Evolutionary conservation across 2,329 filamentous ascomycete species (phyloP).

Genomic region (Colletotrichum sp.): DNA sequence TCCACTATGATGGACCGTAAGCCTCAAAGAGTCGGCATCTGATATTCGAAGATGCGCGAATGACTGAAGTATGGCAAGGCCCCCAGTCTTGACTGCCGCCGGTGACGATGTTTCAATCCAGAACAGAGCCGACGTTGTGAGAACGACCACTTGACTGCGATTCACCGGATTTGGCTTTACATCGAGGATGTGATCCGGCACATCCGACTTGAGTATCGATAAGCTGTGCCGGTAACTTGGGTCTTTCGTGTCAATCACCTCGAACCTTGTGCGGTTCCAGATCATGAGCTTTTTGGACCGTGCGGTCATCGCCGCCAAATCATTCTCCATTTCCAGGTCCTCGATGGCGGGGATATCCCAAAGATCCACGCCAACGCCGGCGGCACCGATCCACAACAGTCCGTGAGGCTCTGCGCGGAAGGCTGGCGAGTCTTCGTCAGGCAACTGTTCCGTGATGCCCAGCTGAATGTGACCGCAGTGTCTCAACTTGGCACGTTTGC

Average conservation of each 20-base stretch:
- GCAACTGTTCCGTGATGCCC: slow-evolving; percentile 40
- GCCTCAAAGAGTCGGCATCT: slow-evolving; percentile 41
- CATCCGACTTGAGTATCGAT: slow-evolving; percentile 28
- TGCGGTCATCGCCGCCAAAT: slow-evolving; percentile 1
- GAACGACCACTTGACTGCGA: slow-evolving; percentile 57
- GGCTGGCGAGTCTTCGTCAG: slow-evolving; percentile 27
- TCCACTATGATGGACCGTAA: slow-evolving; percentile 38
- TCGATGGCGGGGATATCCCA: slow-evolving; percentile 25
- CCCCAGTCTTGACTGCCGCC: slow-evolving; percentile 17
- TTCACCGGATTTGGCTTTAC: slow-evolving; percentile 52
- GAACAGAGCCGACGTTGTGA: slow-evolving; percentile 59
- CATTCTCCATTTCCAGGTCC: slow-evolving; percentile 1
- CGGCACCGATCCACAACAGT: slow-evolving; percentile 45
- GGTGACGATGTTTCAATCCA: slow-evolving; percentile 47
- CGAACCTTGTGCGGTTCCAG: slow-evolving; percentile 41
- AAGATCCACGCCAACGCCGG: slow-evolving; percentile 24
- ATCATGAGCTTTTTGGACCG: slow-evolving; percentile 31
- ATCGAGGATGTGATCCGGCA: slow-evolving; percentile 57
- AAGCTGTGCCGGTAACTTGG: slow-evolving; percentile 26
- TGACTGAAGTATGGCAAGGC: slow-evolving; percentile 41
- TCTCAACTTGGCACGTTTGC: slow-evolving; percentile 34
- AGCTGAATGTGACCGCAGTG: slow-evolving; percentile 50
- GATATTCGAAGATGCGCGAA: slow-evolving; percentile 48
- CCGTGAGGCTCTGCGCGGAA: slow-evolving; percentile 44
- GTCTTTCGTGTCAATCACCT: slow-evolving; percentile 40